Evolutionary conservation across 805 yeast genomes (phyloP).

Genomic region (Metschnikowia chrysomelidarum): DNA sequence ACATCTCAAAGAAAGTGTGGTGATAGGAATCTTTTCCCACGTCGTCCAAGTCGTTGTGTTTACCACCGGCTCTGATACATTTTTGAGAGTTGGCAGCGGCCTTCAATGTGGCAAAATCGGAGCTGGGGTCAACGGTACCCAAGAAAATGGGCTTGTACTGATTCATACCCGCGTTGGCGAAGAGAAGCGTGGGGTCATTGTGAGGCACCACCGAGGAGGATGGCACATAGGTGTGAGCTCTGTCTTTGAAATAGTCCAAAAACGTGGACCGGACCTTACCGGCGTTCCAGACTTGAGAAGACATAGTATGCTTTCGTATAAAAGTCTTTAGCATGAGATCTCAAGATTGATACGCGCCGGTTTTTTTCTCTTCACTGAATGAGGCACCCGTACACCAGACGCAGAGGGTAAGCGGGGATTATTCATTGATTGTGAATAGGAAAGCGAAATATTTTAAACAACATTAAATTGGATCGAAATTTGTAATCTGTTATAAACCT

Average conservation of each 20-base stretch:
- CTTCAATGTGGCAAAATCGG: conserved; percentile 78
- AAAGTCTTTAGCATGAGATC: conserved; percentile 19
- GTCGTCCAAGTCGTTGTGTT: conserved; percentile 96
- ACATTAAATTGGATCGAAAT: too few relatives aligned
- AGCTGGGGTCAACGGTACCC: conserved; percentile 95
- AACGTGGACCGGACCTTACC: conserved; percentile 76
- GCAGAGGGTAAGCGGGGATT: too few relatives aligned
- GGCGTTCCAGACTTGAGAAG: conserved; percentile 36
- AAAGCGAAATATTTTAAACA: too few relatives aligned
- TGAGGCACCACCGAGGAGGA: conserved; percentile 95
- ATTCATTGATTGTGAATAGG: too few relatives aligned
- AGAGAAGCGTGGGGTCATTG: conserved; percentile 94
- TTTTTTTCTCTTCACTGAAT: conserved; percentile 6
- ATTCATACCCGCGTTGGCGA: conserved; percentile 99
- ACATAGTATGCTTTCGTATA: conserved; percentile 17
- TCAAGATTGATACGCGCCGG: conserved; percentile 6
- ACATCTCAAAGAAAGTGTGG: conserved; percentile 98
- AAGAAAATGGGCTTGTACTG: conserved; percentile 96
- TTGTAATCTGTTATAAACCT: too few relatives aligned
- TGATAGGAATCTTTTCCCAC: conserved; percentile 98
- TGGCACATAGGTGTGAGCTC: conserved; percentile 78
- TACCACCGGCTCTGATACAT: conserved; percentile 99
- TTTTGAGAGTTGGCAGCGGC: conserved; percentile 96
- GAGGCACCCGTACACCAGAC: conserved; percentile 12
- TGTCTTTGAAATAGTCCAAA: conserved; percentile 70